These are phyloP conservation scores for Limonium bicolor DNA, from an alignment of 148 eudicot genomes.

Conservation along the genomic window DNA sequence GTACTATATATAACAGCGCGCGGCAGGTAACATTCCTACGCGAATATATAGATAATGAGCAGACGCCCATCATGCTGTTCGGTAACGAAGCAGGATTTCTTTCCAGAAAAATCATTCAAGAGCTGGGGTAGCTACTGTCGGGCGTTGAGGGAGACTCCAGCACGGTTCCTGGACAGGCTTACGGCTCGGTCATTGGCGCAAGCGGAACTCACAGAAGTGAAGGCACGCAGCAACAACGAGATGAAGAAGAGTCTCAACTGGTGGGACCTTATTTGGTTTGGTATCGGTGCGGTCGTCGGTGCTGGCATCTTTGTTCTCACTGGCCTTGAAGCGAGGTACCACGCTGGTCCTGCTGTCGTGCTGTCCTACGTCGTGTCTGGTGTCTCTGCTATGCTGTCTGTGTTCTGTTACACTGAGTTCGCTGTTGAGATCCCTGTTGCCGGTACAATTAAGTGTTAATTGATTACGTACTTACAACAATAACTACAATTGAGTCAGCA, in stretches of 20 bases:
- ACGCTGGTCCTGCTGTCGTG: conserved; percentile 1
- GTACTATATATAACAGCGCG: too few relatives aligned
- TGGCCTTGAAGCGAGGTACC: neutral
- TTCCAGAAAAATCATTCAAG: conserved; percentile 35
- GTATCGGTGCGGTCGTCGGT: conserved; percentile 28
- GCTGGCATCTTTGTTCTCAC: conserved; percentile 5
- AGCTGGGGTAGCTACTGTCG: conserved; percentile 24
- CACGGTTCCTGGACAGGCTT: conserved; percentile 20
- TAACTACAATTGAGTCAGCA: neutral
- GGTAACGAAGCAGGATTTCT: conserved; percentile 27
- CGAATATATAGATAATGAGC: too few relatives aligned
- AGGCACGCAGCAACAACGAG: conserved; percentile 19
- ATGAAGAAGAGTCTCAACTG: conserved; percentile 23
- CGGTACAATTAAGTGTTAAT: neutral
- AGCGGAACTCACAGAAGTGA: conserved; percentile 19
- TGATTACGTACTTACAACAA: neutral
- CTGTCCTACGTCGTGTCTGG: conserved; percentile 1
- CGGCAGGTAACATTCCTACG: too few relatives aligned
- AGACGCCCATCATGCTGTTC: too few relatives aligned
- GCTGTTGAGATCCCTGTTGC: conserved; percentile 3
- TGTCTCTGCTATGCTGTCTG: conserved; percentile 3
- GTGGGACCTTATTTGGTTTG: conserved; percentile 38
- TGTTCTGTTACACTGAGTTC: conserved; percentile 3
- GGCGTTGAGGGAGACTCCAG: conserved; percentile 20
- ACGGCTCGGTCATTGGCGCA: conserved; percentile 21